Conservation (phyloP, 2,329 filamentous ascomycete species). For the Amauroascus verrucosus region DNA sequence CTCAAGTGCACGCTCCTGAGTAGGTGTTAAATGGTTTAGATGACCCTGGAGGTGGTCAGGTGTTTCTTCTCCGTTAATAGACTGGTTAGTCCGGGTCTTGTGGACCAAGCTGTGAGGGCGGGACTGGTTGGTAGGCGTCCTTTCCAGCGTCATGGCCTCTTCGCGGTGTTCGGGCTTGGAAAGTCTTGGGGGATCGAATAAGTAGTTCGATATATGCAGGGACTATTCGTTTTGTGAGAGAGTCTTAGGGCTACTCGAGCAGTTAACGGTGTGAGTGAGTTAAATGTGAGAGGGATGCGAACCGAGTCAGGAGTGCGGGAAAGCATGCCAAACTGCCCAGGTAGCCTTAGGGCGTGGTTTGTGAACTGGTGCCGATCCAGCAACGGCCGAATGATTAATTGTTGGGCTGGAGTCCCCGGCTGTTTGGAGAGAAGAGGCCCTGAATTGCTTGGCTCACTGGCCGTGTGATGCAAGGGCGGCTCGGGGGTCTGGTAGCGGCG, state of each 20-base stretch:
- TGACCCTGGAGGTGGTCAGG: conserved; percentile 47
- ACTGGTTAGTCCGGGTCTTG: conserved; percentile 8
- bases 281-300: too few relatives aligned
- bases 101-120: neutral
- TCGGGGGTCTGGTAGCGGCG: too few relatives aligned
- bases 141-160: conserved; percentile 14
- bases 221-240: too few relatives aligned
- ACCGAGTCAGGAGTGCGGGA: too few relatives aligned
- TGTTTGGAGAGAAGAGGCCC: neutral
- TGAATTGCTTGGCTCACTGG: neutral
- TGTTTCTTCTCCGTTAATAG: conserved; percentile 2
- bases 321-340: too few relatives aligned
- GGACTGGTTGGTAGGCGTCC: conserved; percentile 8
- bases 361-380: too few relatives aligned
- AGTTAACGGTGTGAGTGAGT: neutral
- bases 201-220: too few relatives aligned
- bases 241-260: too few relatives aligned
- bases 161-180: neutral
- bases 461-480: neutral
- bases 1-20: conserved; percentile 56
- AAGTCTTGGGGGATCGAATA: neutral
- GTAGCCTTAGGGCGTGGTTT: too few relatives aligned
- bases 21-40: conserved; percentile 60
- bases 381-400: neutral
- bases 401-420: neutral